Evolutionary conservation across 73 alveolate species (phyloP).

Genomic region (Strombidium stylifer): DNA sequence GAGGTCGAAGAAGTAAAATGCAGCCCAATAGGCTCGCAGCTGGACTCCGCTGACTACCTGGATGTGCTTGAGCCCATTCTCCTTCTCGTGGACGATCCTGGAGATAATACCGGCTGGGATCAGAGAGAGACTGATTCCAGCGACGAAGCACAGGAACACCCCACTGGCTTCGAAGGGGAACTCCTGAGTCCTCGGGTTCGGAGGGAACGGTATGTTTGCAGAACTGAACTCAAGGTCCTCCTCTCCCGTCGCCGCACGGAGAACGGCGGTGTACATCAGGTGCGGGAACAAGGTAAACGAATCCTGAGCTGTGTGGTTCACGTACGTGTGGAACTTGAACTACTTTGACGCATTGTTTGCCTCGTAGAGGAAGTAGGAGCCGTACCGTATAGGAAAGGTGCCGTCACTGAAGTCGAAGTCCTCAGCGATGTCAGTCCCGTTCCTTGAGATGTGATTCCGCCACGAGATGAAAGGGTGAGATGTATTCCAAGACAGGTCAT

Average conservation of each 20-base stretch:
- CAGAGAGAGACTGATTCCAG: slow-evolving; percentile 91
- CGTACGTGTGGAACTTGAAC: slow-evolving; percentile 22
- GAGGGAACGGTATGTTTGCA: slow-evolving; percentile 38
- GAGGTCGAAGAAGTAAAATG: slow-evolving; percentile 89
- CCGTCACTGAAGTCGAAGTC: neutral
- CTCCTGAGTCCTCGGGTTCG: slow-evolving; percentile 45
- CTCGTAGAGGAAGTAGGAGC: slow-evolving; percentile 28
- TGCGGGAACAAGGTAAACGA: slow-evolving; percentile 41
- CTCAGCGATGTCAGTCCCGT: too few species aligned
- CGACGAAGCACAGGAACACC: slow-evolving; percentile 59
- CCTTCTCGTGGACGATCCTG: slow-evolving; percentile 87
- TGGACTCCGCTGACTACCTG: slow-evolving; percentile 90
- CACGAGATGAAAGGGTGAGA: too few species aligned
- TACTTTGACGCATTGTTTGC: slow-evolving; percentile 40
- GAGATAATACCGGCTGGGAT: slow-evolving; percentile 91
- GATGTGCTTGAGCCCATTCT: slow-evolving; percentile 88
- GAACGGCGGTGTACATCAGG: slow-evolving; percentile 43
- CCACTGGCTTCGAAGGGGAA: slow-evolving; percentile 62
- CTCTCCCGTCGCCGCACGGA: slow-evolving; percentile 23
- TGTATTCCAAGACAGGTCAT: too few species aligned
- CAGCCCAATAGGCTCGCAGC: slow-evolving; percentile 89
- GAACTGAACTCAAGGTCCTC: neutral
- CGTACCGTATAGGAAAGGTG: slow-evolving; percentile 14
- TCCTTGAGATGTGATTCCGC: too few species aligned
- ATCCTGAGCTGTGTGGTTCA: slow-evolving; percentile 52